Conservation (phyloP, 2,329 filamentous ascomycete species). For the Colletotrichum gloeosporioides region DNA sequence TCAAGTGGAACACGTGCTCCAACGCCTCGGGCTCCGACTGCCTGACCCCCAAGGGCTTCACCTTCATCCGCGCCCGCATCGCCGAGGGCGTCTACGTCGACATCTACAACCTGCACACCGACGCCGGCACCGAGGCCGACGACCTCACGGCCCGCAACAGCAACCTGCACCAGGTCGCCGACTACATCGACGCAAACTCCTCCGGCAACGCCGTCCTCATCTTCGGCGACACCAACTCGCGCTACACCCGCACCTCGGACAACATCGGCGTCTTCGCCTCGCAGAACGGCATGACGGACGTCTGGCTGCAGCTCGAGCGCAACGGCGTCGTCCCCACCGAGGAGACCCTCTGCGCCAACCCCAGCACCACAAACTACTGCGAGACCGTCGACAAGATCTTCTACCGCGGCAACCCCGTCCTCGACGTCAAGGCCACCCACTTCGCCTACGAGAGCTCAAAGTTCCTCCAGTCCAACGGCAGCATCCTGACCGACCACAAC, state of each 20-base stretch:
- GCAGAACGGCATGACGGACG: slow-evolving; percentile 59
- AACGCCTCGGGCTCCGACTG: slow-evolving; percentile 63
- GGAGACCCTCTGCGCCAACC: slow-evolving; percentile 61
- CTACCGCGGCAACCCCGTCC: slow-evolving; percentile 56
- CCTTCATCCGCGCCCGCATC: slow-evolving; percentile 65
- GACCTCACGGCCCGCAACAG: slow-evolving; percentile 62
- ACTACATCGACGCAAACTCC: slow-evolving; percentile 61
- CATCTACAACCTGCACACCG: slow-evolving; percentile 70
- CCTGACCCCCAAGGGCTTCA: slow-evolving; percentile 73
- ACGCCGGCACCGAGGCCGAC: slow-evolving; percentile 61
- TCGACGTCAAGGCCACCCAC: slow-evolving; percentile 50
- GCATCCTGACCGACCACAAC: slow-evolving; percentile 68
- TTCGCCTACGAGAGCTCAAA: slow-evolving; percentile 61
- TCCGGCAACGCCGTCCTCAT: slow-evolving; percentile 66
- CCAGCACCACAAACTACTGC: slow-evolving; percentile 57
- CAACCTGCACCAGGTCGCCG: slow-evolving; percentile 65
- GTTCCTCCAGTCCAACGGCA: slow-evolving; percentile 64
- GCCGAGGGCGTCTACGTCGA: slow-evolving; percentile 62
- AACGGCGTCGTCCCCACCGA: slow-evolving; percentile 49
- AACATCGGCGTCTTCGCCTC: slow-evolving; percentile 55
- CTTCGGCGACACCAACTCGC: slow-evolving; percentile 69
- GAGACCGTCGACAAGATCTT: slow-evolving; percentile 74
- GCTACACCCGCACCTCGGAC: slow-evolving; percentile 64
- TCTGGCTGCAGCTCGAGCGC: slow-evolving; percentile 63
- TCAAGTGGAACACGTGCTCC: slow-evolving; percentile 66